Evolutionary conservation across 1,284 basidiomycete species (phyloP).

Genomic region (Leccinum insolens): DNA sequence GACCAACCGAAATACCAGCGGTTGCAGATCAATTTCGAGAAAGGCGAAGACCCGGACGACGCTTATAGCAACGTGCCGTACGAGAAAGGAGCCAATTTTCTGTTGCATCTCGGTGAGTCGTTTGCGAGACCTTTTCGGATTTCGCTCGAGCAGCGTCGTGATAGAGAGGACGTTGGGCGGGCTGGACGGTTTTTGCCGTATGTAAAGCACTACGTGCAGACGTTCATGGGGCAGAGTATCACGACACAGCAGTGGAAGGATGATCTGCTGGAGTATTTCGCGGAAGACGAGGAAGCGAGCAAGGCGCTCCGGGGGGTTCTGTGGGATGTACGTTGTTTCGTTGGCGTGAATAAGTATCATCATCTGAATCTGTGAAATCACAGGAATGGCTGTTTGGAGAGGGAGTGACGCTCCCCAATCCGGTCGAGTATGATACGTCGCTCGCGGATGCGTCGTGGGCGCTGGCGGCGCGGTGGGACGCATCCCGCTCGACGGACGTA

Average conservation of each 20-base stretch:
- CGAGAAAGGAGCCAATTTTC: constrained; percentile 77
- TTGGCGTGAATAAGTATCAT: not conserved
- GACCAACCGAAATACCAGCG: constrained; percentile 78
- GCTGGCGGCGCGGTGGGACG: constrained; percentile 81
- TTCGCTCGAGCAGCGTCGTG: not conserved
- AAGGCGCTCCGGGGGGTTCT: constrained; percentile 75
- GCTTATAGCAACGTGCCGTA: constrained; percentile 75
- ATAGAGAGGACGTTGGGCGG: constrained; percentile 85
- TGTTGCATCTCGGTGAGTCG: constrained; percentile 61
- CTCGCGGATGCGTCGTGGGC: constrained; percentile 73
- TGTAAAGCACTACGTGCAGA: constrained; percentile 78
- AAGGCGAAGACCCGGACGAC: constrained; percentile 87
- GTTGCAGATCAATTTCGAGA: constrained; percentile 82
- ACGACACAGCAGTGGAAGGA: constrained; percentile 88
- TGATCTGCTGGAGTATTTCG: constrained; percentile 84
- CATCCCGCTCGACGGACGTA: constrained; percentile 53
- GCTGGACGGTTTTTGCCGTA: constrained; percentile 84
- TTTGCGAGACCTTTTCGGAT: no score
- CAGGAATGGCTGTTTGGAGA: constrained; percentile 88
- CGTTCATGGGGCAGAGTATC: constrained; percentile 83
- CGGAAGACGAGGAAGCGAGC: constrained; percentile 57
- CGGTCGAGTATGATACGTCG: constrained; percentile 83
- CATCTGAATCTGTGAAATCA: not conserved
- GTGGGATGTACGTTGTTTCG: constrained; percentile 63
- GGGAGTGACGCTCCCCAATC: constrained; percentile 76